Conservation (phyloP, 495 filamentous ascomycete genomes). For the Aspergillus funiculosus region DNA sequence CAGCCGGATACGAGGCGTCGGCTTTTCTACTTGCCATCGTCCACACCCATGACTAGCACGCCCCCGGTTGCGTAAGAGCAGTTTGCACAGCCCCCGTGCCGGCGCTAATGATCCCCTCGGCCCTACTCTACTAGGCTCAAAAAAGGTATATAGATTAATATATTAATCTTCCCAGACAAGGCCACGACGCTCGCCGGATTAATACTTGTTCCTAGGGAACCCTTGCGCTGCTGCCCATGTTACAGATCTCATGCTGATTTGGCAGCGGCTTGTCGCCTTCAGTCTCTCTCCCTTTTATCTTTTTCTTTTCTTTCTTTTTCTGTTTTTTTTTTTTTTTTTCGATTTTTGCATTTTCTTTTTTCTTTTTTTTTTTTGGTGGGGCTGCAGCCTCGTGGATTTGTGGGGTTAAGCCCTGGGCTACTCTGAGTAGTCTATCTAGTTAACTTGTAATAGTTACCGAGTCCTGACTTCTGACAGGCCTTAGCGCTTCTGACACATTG, state of each 20-base stretch:
- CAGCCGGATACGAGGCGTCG: too few species aligned
- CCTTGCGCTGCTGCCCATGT: too few species aligned
- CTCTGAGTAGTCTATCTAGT: too few species aligned
- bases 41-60: not conserved
- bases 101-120: constrained; percentile 25
- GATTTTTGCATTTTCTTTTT: too few species aligned
- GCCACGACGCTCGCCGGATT: constrained; percentile 8
- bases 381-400: constrained; percentile 23
- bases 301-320: too few species aligned
- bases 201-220: constrained; percentile 10
- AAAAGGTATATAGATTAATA: too few species aligned
- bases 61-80: constrained; percentile 24
- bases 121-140: too few species aligned
- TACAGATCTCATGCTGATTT: constrained; percentile 12
- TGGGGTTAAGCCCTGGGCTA: constrained; percentile 21
- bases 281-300: too few species aligned
- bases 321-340: too few species aligned
- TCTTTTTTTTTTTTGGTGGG: too few species aligned
- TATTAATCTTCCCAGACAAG: constrained; percentile 13
- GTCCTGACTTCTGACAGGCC: constrained; percentile 18
- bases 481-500: constrained; percentile 14
- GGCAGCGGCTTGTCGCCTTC: not conserved
- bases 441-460: too few species aligned
- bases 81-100: constrained; percentile 30
- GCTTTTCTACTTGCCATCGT: not conserved